Conservation (phyloP, 1,284 basidiomycete species). For the Afroboletus lepidellus region DNA sequence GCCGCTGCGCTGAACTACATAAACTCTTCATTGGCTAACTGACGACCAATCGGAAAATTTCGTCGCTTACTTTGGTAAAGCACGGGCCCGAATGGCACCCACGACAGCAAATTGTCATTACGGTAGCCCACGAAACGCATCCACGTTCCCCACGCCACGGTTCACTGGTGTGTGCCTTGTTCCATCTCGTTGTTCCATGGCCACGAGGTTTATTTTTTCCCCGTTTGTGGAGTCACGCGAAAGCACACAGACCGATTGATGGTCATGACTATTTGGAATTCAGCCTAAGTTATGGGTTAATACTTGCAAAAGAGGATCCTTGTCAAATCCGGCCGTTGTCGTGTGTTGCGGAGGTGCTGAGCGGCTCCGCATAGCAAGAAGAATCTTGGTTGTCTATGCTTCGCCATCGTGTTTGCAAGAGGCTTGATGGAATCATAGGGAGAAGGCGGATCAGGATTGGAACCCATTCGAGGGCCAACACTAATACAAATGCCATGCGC, state of each 20-base stretch:
- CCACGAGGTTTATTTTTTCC: conserved; percentile 12
- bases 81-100: not conserved
- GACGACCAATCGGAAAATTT: not conserved
- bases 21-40: too few relatives aligned
- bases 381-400: too few relatives aligned
- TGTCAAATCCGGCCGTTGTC: too few relatives aligned
- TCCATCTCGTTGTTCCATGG: conserved; percentile 8
- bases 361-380: too few relatives aligned
- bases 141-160: conserved; percentile 10
- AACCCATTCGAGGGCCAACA: too few relatives aligned
- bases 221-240: not conserved
- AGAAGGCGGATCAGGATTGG: too few relatives aligned
- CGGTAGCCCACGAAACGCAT: not conserved
- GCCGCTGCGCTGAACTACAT: too few relatives aligned
- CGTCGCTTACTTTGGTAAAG: not conserved
- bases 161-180: conserved; percentile 40
- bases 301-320: not conserved
- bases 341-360: too few relatives aligned
- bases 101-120: not conserved
- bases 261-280: not conserved
- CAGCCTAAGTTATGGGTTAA: too few relatives aligned
- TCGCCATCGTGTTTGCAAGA: too few relatives aligned
- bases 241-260: not conserved
- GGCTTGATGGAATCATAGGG: too few relatives aligned
- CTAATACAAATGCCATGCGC: too few relatives aligned